phyloP scores from a whole-genome alignment of 1,284 basidiomycete species.

The Dichomitus squalens region DNA sequence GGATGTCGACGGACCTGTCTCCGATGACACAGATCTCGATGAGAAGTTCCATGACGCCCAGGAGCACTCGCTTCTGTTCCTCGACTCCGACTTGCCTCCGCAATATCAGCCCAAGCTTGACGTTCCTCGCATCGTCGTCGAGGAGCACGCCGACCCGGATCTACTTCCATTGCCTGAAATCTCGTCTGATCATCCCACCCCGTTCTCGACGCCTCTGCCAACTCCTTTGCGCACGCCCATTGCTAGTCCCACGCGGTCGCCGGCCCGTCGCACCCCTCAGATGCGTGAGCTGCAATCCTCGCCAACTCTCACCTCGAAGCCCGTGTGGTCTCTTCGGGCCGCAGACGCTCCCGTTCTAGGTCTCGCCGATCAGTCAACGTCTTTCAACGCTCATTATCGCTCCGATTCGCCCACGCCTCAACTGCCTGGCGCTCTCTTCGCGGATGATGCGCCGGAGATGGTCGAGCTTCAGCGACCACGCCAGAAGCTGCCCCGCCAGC shows the following conservation, averaged over 20 bases:
- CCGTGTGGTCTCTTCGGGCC: conserved; percentile 45
- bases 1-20: conserved; percentile 10
- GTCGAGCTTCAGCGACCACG: conserved; percentile 29
- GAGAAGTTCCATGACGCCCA: conserved; percentile 43
- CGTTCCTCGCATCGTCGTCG: conserved; percentile 22
- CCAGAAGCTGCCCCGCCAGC: conserved; percentile 40
- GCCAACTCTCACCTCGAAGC: conserved; percentile 32
- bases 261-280: conserved; percentile 28
- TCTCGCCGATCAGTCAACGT: conserved; percentile 15
- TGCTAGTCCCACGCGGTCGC: conserved; percentile 26
- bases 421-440: conserved; percentile 30
- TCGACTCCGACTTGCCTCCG: conserved; percentile 20
- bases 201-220: conserved; percentile 28
- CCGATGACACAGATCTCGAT: conserved; percentile 28
- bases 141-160: conserved; percentile 33
- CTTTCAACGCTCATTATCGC: conserved; percentile 4
- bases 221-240: conserved; percentile 12
- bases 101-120: conserved; percentile 19
- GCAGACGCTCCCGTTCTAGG: conserved; percentile 34
- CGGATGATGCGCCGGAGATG: conserved; percentile 24
- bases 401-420: conserved; percentile 22
- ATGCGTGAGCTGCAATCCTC: conserved; percentile 34
- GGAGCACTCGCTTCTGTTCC: conserved; percentile 25
- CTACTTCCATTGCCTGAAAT: conserved; percentile 34
- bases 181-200: conserved; percentile 15